Evolutionary conservation across 2,329 filamentous ascomycete species (phyloP).

Genomic region (Colletotrichum cordylinicola): DNA sequence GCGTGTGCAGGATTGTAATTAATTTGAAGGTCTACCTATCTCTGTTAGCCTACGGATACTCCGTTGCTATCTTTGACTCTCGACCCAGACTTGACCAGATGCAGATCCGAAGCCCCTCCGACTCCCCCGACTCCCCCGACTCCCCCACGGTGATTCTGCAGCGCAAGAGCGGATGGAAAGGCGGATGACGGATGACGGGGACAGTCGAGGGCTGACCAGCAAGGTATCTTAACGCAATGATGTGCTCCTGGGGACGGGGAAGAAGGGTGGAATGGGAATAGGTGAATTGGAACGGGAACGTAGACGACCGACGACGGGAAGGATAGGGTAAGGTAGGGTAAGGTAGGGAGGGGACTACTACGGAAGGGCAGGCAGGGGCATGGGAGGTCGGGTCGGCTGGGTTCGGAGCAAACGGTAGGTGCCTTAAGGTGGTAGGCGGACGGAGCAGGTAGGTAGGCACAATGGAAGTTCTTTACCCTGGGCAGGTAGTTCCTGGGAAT

Average conservation of each 20-base stretch:
- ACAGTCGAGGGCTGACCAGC: neutral
- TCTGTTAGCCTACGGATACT: neutral
- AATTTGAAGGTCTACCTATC: neutral
- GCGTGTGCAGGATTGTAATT: no score
- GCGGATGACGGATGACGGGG: constrained; percentile 7
- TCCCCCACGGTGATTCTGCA: no score
- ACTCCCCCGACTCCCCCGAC: no score
- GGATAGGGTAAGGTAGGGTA: neutral
- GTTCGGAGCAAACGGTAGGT: neutral
- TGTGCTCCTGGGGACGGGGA: neutral
- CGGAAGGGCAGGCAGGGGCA: no score
- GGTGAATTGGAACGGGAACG: neutral
- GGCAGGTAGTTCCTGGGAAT: neutral
- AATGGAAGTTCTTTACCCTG: neutral
- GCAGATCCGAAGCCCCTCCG: neutral
- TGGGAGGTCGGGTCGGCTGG: neutral
- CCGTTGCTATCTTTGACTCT: neutral
- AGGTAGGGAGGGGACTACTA: neutral
- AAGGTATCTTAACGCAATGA: neutral
- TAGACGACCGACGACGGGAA: neutral
- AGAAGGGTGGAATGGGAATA: neutral
- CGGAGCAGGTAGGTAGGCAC: neutral
- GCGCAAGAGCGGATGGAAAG: neutral
- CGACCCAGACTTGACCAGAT: neutral
- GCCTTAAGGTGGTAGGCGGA: no score